Conservation (phyloP, 2,329 filamentous ascomycete species). For the Rhynchosporium secalis region DNA sequence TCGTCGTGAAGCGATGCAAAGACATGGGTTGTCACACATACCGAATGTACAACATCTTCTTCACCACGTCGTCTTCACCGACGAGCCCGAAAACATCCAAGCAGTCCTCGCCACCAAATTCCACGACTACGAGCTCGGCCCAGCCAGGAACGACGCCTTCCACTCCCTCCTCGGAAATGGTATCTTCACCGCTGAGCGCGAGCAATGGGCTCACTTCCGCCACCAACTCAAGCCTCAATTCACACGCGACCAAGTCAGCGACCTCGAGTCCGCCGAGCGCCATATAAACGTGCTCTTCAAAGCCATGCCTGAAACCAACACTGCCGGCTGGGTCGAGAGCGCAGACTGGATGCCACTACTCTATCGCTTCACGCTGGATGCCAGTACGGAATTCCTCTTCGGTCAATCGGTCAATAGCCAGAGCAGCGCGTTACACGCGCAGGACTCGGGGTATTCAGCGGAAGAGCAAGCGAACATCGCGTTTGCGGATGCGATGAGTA, state of each 20-base stretch:
- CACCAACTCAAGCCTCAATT: conserved; percentile 44
- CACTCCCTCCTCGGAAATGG: conserved; percentile 40
- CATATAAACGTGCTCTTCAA: conserved; percentile 51
- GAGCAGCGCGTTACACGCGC: conserved; percentile 43
- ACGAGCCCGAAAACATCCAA: conserved; percentile 39
- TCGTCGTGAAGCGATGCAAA: conserved; percentile 20
- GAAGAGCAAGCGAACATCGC: conserved; percentile 34
- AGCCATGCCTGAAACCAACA: conserved; percentile 27
- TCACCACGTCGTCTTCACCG: conserved; percentile 46
- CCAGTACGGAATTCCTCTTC: conserved; percentile 58
- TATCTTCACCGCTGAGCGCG: conserved; percentile 45
- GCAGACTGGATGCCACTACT: conserved; percentile 59
- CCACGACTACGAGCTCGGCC: conserved; percentile 41
- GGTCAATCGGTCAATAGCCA: conserved; percentile 51
- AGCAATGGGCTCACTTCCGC: conserved; percentile 42
- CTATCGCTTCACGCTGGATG: conserved; percentile 58
- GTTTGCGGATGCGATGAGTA: conserved; percentile 44
- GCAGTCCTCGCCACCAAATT: conserved; percentile 40
- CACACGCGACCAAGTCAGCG: conserved; percentile 37
- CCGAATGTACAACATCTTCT: conserved; percentile 19
- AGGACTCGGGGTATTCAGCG: conserved; percentile 25
- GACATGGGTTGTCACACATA: conserved; percentile 25
- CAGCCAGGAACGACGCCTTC: conserved; percentile 38
- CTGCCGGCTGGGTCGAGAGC: conserved; percentile 37
- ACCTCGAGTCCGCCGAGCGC: conserved; percentile 43